Conservation (phyloP, 768 basidiomycete species). For the Boletellus sp. region DNA sequence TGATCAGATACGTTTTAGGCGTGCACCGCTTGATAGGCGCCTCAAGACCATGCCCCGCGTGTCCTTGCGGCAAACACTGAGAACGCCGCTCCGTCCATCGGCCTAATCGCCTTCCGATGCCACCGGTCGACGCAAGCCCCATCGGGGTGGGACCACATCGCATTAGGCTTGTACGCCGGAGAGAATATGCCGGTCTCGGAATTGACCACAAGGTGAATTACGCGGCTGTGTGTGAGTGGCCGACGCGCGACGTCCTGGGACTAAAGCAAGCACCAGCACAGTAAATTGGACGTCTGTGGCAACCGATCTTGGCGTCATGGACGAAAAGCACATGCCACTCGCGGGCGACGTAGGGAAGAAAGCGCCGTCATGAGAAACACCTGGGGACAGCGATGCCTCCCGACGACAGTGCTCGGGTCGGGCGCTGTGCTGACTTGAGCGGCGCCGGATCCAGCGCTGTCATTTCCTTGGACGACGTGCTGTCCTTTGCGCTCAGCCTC, state of each 20-base stretch:
- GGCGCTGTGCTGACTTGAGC: not conserved
- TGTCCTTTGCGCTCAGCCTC: not conserved
- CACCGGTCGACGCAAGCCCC: no score
- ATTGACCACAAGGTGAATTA: not conserved
- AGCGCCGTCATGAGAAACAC: conserved; percentile 6
- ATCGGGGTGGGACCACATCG: no score
- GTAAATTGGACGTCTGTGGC: not conserved
- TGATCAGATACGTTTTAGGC: not conserved
- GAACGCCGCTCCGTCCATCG: no score
- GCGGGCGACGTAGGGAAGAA: not conserved
- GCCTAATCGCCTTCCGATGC: no score
- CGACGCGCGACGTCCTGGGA: no score
- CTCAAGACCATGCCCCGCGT: no score
- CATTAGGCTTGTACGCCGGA: no score
- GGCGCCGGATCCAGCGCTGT: no score
- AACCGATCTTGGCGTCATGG: not conserved
- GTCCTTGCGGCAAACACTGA: no score
- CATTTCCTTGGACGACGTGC: not conserved
- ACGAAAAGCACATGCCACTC: not conserved
- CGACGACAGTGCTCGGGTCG: no score
- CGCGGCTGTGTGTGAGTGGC: not conserved
- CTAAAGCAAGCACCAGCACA: no score
- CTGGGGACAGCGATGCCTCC: not conserved
- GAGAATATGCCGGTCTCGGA: not conserved
- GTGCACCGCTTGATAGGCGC: not conserved